Conservation (phyloP, 23 red algal species). For the Gracilaria caudata region DNA sequence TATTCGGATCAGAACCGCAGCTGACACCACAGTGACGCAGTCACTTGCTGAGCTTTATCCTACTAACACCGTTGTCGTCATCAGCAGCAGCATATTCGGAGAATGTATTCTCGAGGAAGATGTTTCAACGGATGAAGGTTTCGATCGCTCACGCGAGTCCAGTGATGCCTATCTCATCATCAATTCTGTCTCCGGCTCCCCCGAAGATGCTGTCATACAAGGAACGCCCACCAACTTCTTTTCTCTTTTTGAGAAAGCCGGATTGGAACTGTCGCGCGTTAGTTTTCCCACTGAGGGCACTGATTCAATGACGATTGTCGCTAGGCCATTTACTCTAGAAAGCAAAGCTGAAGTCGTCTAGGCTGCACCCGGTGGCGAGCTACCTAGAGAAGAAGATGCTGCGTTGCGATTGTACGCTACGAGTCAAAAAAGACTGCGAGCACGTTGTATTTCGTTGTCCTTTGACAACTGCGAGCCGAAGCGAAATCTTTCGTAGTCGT, state of each 20-base stretch:
- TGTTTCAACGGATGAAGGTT: neutral
- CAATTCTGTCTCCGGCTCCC: constrained; percentile 28
- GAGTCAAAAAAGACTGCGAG: too few relatives aligned
- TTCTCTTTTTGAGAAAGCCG: constrained; percentile 10
- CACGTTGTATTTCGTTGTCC: too few relatives aligned
- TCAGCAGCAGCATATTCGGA: constrained; percentile 9
- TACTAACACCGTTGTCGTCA: neutral
- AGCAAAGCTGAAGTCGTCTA: too few relatives aligned
- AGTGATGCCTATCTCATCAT: constrained; percentile 29
- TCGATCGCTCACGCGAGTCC: constrained; percentile 9
- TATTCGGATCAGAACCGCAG: constrained; percentile 3
- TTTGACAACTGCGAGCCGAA: too few relatives aligned
- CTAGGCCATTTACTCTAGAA: too few relatives aligned
- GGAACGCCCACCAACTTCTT: constrained; percentile 23
- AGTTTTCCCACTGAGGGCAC: too few relatives aligned
- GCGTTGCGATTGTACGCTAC: too few relatives aligned
- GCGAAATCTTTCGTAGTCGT: too few relatives aligned
- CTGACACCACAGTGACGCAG: neutral
- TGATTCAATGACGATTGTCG: too few relatives aligned
- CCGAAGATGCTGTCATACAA: neutral
- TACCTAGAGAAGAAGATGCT: too few relatives aligned
- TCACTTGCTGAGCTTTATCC: constrained; percentile 27
- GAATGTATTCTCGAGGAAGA: neutral
- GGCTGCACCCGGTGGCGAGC: too few relatives aligned
- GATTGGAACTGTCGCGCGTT: neutral